Base-by-base conservation (phyloP, 139 green algal genomes). In the Chlamydomonas eustigma region DNA sequence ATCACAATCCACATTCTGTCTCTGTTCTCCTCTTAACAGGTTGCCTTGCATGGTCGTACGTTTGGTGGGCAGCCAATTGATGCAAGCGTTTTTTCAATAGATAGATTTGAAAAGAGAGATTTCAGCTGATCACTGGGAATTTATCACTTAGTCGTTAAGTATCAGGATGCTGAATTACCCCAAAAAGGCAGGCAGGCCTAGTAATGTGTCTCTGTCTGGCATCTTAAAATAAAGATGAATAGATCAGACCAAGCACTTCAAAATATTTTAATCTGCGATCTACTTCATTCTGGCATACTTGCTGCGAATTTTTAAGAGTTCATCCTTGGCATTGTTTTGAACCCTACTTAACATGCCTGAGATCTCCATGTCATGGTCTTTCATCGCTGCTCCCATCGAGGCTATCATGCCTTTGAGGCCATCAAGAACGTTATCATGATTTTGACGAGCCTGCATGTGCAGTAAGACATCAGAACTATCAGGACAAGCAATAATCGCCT, bases 1-100 rank as follows among this genome's bases (percentile, higher is more conserved):
- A 58, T 12, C 44, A 58, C 44, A 58, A 58, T 18, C 44, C 18
- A 18, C 44, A 12, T 58, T 12, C 12, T 58, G 44, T 58, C 44
- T 58, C 44, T 58, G 12, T 58, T 18, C 12, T 58, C 18, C 18
- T 58, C 44, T 12, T 58, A 12, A 58, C 82, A 77, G 12, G 58
- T 82, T 33, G 86, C 82, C 18, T 80, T 91, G 31, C 71, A 91
- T 66, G 84, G 86, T 1, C 78, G 86, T 35, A 68, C 72, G 71
- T 91, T 91, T 79, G 86, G 84, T 2, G 80, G 82, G 1, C 78
- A 80, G 37, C 1, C 38, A 28, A 77, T 87, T 22, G 63, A 76
- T 33, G 83, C 86, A 0, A 77, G 38, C n/a, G 77, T 89, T 32
- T 87, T 85, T 63, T 68, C 52, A 28, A 68, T 37, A 28, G 75